Conservation (phyloP, 192 early-diverging fungal species). For the Coemansia sp. region DNA sequence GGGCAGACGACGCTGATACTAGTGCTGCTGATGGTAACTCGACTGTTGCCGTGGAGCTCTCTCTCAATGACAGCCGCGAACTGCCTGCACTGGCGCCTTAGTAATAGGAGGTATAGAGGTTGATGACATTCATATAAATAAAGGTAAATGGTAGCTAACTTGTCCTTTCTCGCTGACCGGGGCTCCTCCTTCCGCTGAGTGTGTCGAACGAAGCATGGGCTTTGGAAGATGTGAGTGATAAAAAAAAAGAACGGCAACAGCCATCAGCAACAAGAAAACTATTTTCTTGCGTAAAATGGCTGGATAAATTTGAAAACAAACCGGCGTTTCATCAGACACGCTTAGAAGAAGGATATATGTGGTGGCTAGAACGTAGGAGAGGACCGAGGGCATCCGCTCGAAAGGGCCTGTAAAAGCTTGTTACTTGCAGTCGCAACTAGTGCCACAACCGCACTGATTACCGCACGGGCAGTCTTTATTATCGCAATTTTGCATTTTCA, state of each 20-base stretch:
- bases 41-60: slow-evolving; percentile 31
- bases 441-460: not conserved
- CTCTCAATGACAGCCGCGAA: slow-evolving; percentile 7
- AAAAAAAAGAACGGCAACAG: slow-evolving; percentile 7
- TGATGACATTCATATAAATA: not conserved
- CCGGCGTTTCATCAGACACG: not conserved
- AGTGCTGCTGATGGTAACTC: slow-evolving; percentile 3
- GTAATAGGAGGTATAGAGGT: not conserved
- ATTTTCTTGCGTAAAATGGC: not conserved
- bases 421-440: not conserved
- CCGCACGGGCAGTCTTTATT: not conserved
- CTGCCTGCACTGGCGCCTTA: not conserved
- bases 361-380: not conserved
- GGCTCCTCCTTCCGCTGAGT: not conserved
- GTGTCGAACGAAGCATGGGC: slow-evolving; percentile 4
- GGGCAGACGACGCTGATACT: slow-evolving; percentile 38
- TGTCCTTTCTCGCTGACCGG: not conserved
- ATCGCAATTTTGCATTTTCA: slow-evolving; percentile 1
- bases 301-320: slow-evolving; percentile 1
- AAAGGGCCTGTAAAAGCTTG: not conserved
- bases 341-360: not conserved
- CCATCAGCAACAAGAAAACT: not conserved
- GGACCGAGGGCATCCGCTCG: not conserved
- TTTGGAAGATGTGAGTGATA: not conserved
- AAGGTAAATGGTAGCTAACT: not conserved